Evolutionary conservation across 108 stramenopile genomes (phyloP), one percentile per base, ranked within the genome.

Genomic region (Nannochloropsis oceanica): DNA sequence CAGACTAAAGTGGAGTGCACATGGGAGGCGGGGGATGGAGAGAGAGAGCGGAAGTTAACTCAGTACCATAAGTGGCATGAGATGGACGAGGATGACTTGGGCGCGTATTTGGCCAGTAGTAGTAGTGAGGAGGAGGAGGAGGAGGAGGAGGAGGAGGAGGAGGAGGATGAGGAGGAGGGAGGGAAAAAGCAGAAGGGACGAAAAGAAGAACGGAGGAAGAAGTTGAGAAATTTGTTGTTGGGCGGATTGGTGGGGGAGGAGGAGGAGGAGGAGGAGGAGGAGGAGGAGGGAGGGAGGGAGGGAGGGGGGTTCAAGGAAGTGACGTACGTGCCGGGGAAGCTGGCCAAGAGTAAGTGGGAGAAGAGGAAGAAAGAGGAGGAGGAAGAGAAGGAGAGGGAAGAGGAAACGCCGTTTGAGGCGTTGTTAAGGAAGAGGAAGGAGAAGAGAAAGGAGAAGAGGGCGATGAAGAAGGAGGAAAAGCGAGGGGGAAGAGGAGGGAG

Each of bases 1-100:
- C 95, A 96, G 85, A 95, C 95, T 9, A 93, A 90, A 13, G 96
- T 99, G 26, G 85, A 92, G 73, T 97, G 97, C 89, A 94, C 96
- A n/a, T 99, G 98, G 98, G 98, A 99, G 79, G 93, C 93, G 79
- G 96, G 94, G n/a, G 97, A 97, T 81, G 83, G 83, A 20, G 94
- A 96, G 27, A 90, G 97, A 80, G 95, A 95, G 85, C 91, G 86
- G 43, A 92, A 87, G 81, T 89, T 98, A 81, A 96, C 95, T 20
- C 91, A 92, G 82, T 93, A 86, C 50, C 90, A 92, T 27, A 89
- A 88, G 73, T 97, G 97, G 97, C 84, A 91, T 84, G 93, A 93
- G 24, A 83, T 94, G 84, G 87, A 92, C 8, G 95, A 95, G 25
- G 94, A 94, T 85, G 97, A 96, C 84, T 87, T 97, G 73, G 92